Evolutionary conservation across 2,329 filamentous ascomycete genomes (phyloP), one percentile per base, ranked within the genome.

Genomic region (Metarhizium guizhouense): DNA sequence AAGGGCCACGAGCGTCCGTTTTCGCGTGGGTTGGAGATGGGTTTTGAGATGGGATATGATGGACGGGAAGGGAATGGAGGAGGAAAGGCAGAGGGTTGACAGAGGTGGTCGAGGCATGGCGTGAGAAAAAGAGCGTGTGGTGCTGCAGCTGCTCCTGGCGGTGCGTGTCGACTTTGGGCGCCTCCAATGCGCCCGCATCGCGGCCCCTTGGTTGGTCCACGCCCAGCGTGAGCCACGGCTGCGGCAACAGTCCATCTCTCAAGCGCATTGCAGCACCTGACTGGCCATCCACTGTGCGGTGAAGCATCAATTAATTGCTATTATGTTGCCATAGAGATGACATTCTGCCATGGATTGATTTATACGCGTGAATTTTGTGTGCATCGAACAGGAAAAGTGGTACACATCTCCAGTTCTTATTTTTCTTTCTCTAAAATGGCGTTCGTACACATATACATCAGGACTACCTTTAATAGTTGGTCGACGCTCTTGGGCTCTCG

Each of bases 161-260:
- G 54, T 56, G 54, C 54, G 54, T 56, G 54, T 56, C 51, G 32
- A 25, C 32, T 47, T 42, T 40, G 30, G 49, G 47, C 54, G 56
- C 53, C 49, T 55, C 50, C 29, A 43, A 55, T 52, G 56, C 56
- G 52, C 52, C 34, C 50, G 49, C 56, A 57, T 57, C 56, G 53
- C 53, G 56, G 56, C 43, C 49, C 56, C 56, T 50, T 55, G 53
- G 52, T 54, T 60, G 58, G 56, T 52, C 55, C 54, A 57, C 54
- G 52, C 51, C 55, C 50, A 51, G 63, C 61, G 63, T 56, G 57
- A 56, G 32, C 32, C 32, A 11, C 32, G 25, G 25, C 25, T 25
- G 25, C 25, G 25, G 25, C 25, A 25, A 25, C 25, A 4, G 25
- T 25, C 25, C 4, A 25, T 4, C 25, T 25, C 25, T 25, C 25